A percentile compares a stretch with the other conserved stretches of the same genome.
phyloP scores from a whole-genome alignment of 2,329 filamentous ascomycete genomes.

The Pseudogymnoascus sp. region DNA sequence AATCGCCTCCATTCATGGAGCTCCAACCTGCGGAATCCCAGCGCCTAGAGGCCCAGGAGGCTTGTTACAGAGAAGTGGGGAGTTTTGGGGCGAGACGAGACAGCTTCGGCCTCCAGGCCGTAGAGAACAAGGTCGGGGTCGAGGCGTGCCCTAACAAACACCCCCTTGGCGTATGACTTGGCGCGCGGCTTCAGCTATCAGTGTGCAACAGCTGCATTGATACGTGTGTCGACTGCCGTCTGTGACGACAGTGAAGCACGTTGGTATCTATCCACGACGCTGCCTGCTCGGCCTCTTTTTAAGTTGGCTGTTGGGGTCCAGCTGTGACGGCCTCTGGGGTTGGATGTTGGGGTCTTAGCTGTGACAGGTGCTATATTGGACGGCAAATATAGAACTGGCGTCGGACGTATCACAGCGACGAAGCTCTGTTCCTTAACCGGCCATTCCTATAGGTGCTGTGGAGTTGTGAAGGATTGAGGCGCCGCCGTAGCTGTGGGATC shows the following conservation, averaged over 20 bases:
- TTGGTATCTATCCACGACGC: slow-evolving; percentile 3
- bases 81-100: background rate
- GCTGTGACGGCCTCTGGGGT: background rate
- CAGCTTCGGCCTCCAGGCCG: background rate
- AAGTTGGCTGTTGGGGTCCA: background rate
- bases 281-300: background rate
- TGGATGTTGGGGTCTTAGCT: background rate
- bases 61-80: slow-evolving; percentile 6
- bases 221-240: background rate
- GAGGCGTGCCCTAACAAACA: background rate
- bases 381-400: background rate
- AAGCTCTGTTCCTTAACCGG: background rate
- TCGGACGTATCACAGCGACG: background rate
- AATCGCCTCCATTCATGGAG: background rate
- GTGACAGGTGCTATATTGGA: background rate
- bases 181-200: background rate
- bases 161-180: background rate
- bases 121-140: background rate
- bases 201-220: background rate
- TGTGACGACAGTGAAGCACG: slow-evolving; percentile 3
- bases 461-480: background rate
- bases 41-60: slow-evolving; percentile 1
- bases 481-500: background rate
- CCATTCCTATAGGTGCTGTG: background rate
- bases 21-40: background rate